phyloP scores from a whole-genome alignment of 495 filamentous ascomycete species.

The Friedmanniomyces endolithicus region DNA sequence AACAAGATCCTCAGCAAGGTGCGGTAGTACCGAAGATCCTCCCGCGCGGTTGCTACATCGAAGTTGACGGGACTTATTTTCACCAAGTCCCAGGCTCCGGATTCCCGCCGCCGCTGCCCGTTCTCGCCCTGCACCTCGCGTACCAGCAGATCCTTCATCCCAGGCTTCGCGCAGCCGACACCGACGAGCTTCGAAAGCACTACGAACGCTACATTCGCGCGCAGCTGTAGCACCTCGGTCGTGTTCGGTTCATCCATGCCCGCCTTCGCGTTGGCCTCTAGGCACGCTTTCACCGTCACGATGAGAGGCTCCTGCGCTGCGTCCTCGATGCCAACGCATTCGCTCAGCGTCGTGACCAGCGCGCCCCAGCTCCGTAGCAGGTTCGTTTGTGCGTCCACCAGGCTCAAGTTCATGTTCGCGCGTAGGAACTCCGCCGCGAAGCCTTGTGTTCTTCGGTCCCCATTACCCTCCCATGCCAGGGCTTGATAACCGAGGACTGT shows the following conservation, averaged over 20 bases:
- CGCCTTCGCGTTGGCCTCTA: slow-evolving; percentile 54
- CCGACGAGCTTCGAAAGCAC: slow-evolving; percentile 64
- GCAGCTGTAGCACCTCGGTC: slow-evolving; percentile 51
- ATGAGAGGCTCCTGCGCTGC: slow-evolving; percentile 56
- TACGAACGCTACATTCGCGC: slow-evolving; percentile 63
- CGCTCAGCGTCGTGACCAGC: slow-evolving; percentile 71
- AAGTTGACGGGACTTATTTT: slow-evolving; percentile 52
- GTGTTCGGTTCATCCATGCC: slow-evolving; percentile 62
- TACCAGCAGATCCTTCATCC: slow-evolving; percentile 50
- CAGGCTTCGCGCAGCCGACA: slow-evolving; percentile 43
- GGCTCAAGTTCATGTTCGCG: slow-evolving; percentile 79
- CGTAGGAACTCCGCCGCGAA: slow-evolving; percentile 67
- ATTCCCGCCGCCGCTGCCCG: not conserved
- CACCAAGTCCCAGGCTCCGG: slow-evolving; percentile 54
- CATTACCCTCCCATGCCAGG: slow-evolving; percentile 43
- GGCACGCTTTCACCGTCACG: slow-evolving; percentile 55
- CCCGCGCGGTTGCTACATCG: slow-evolving; percentile 43
- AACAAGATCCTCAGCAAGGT: slow-evolving; percentile 74
- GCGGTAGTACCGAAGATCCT: slow-evolving; percentile 64
- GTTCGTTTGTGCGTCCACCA: slow-evolving; percentile 83
- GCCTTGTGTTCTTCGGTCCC: slow-evolving; percentile 44
- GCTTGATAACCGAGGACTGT: slow-evolving; percentile 62
- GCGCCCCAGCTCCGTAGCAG: slow-evolving; percentile 84
- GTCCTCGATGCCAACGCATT: slow-evolving; percentile 45
- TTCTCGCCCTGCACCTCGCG: not conserved